Conservation (phyloP, 306 rosid species). For the Argentina anserina region DNA sequence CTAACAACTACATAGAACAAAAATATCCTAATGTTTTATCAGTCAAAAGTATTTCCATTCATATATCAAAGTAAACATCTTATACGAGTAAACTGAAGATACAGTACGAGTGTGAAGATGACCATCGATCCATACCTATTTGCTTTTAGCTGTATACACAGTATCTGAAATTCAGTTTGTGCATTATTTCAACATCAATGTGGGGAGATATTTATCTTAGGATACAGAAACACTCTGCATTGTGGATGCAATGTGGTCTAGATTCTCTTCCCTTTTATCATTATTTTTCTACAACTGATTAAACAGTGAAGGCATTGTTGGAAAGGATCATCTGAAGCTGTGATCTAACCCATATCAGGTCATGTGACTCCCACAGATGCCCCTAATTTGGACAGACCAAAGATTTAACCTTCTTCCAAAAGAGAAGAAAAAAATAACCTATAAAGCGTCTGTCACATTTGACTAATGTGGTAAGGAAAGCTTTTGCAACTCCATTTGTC, state of each 20-base stretch:
- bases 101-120: no score
- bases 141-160: not conserved
- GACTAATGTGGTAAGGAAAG: conserved; percentile 23
- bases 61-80: no score
- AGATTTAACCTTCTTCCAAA: conserved; percentile 8
- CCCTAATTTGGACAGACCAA: conserved; percentile 16
- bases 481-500: conserved; percentile 12
- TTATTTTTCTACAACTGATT: not conserved
- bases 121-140: no score
- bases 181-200: not conserved
- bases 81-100: no score
- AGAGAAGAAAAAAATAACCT: not conserved
- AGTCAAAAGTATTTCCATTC: not conserved
- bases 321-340: conserved; percentile 8
- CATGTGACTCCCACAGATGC: conserved; percentile 34
- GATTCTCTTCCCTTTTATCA: not conserved
- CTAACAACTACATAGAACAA: not conserved
- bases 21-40: not conserved
- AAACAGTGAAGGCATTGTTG: not conserved
- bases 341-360: conserved; percentile 16
- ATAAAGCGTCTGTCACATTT: conserved; percentile 24
- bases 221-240: not conserved
- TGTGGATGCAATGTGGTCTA: conserved; percentile 1
- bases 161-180: not conserved
- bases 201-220: not conserved